Conservation (phyloP, 2,329 filamentous ascomycete species). For the Penicillium brevicompactum region DNA sequence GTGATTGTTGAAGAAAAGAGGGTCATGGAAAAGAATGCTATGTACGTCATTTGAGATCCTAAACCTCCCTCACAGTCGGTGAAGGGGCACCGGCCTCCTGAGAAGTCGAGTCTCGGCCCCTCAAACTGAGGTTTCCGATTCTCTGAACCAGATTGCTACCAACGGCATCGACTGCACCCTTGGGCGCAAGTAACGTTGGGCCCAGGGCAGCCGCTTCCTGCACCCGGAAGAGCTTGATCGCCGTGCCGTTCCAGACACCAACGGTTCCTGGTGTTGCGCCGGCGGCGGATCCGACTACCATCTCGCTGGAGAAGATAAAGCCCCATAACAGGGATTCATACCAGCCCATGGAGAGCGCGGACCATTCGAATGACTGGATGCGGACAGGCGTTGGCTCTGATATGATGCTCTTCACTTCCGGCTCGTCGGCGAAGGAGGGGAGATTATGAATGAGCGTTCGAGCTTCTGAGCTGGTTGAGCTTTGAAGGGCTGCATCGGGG, state of each 20-base stretch:
- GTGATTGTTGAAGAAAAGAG: conserved; percentile 3
- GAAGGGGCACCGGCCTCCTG: conserved; percentile 33
- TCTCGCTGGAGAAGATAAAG: conserved; percentile 86
- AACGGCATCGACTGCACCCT: conserved; percentile 90
- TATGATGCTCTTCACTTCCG: conserved; percentile 68
- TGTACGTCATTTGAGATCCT: conserved; percentile 17
- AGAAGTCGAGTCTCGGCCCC: conserved; percentile 32
- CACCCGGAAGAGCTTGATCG: conserved; percentile 84
- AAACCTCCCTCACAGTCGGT: conserved; percentile 41
- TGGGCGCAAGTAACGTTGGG: conserved; percentile 78
- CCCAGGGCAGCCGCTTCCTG: conserved; percentile 80
- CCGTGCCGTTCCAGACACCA: conserved; percentile 91
- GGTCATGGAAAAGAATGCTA: conserved; percentile 12
- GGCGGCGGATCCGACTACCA: conserved; percentile 59
- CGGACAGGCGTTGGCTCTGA: conserved; percentile 70
- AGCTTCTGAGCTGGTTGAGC: conserved; percentile 41
- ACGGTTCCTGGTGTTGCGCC: conserved; percentile 73
- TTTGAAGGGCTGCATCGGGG: conserved; percentile 51
- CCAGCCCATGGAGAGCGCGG: conserved; percentile 85
- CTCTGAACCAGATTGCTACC: conserved; percentile 86
- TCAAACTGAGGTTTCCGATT: conserved; percentile 77
- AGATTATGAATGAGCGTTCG: conserved; percentile 47
- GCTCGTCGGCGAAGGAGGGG: conserved; percentile 47
- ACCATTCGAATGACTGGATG: conserved; percentile 94
- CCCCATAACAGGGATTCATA: conserved; percentile 95